phyloP scores from a whole-genome alignment of 148 eudicot species.

The Polygonum maritimum region DNA sequence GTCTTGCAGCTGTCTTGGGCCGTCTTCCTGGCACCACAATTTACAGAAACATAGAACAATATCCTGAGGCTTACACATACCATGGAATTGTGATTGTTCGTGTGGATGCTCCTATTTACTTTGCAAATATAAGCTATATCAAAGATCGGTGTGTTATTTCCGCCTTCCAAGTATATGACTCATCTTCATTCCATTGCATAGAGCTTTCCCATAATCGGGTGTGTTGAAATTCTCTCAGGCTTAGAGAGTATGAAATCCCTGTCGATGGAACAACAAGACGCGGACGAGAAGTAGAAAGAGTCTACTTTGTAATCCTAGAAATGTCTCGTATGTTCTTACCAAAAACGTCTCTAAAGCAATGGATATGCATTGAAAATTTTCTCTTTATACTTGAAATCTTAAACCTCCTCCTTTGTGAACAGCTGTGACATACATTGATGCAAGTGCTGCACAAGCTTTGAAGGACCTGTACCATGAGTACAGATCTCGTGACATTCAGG shows the following conservation, averaged over 20 bases:
- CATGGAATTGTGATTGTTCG: conserved; percentile 91
- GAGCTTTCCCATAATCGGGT: neutral
- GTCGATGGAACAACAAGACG: conserved; percentile 49
- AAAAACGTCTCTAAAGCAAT: neutral
- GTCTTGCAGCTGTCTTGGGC: conserved; percentile 76
- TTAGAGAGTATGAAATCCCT: conserved; percentile 74
- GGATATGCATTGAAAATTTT: neutral
- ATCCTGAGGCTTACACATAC: conserved; percentile 92
- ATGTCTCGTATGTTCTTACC: conserved; percentile 77
- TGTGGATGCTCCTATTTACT: conserved; percentile 93
- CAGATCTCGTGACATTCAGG: conserved; percentile 88
- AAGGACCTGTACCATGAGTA: conserved; percentile 81
- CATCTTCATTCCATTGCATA: neutral
- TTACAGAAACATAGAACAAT: conserved; percentile 80
- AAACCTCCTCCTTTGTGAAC: conserved; percentile 10
- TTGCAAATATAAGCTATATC: conserved; percentile 92
- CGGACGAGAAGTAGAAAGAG: conserved; percentile 72
- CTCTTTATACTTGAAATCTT: neutral
- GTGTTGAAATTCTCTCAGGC: conserved; percentile 35
- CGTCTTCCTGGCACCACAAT: conserved; percentile 97
- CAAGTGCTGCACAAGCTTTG: conserved; percentile 80
- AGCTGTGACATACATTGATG: conserved; percentile 86
- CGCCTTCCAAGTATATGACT: neutral
- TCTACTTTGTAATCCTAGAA: conserved; percentile 78
- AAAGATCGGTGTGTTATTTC: conserved; percentile 60